These are phyloP conservation scores for Phylloporus sp. DNA, from an alignment of 1,284 basidiomycete genomes.

Conservation along the genomic window DNA sequence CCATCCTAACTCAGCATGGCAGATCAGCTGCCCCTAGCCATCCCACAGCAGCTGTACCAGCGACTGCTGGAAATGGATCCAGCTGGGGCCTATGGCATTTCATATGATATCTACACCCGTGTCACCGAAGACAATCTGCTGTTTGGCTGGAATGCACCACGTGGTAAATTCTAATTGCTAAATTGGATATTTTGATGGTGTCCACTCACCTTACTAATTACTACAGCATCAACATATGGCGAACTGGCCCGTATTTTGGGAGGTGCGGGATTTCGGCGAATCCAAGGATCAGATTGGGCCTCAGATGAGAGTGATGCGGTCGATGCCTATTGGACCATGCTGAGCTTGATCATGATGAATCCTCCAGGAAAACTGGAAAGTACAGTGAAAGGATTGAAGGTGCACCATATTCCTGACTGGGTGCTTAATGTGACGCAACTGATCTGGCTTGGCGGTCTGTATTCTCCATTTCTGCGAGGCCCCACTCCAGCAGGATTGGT, in stretches of 20 bases:
- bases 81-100: background rate
- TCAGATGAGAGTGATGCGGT: background rate
- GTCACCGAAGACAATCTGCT: background rate
- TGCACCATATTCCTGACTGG: background rate
- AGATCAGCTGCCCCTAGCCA: too few species aligned
- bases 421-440: background rate
- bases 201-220: too few species aligned
- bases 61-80: background rate
- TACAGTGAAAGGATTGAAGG: background rate
- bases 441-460: background rate
- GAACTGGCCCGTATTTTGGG: background rate
- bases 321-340: background rate
- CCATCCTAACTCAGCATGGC: too few species aligned
- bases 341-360: background rate
- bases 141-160: background rate
- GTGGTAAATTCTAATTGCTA: background rate
- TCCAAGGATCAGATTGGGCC: background rate
- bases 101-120: background rate
- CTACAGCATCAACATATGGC: background rate
- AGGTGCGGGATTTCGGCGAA: background rate
- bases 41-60: too few species aligned
- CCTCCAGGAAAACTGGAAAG: background rate
- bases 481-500: background rate
- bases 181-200: too few species aligned
- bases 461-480: background rate